Percentiles rank a stretch among this genome's conserved stretches.
Conservation (phyloP, 495 filamentous ascomycete genomes). For the Hyaloscypha bicolor region DNA sequence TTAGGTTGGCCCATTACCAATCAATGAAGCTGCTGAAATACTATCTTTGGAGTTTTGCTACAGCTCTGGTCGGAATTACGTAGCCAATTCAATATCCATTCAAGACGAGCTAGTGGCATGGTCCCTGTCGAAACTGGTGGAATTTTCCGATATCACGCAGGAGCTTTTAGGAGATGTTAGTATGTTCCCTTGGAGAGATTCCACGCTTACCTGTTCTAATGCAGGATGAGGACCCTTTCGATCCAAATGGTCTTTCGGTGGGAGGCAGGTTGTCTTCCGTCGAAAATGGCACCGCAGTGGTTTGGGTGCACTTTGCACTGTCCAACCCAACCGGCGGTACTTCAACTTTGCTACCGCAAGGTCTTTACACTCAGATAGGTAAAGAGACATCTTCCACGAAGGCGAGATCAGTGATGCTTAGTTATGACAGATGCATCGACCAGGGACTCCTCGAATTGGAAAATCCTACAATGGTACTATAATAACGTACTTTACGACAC, state of each 20-base stretch:
- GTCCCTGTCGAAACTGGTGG: background rate
- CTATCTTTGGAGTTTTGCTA: slow-evolving; percentile 45
- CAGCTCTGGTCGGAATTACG: slow-evolving; percentile 37
- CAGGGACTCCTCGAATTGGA: slow-evolving; percentile 48
- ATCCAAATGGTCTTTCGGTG: background rate
- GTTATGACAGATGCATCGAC: slow-evolving; percentile 45
- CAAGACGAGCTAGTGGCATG: background rate
- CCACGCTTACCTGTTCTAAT: background rate
- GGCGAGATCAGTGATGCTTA: background rate
- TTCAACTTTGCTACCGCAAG: slow-evolving; percentile 45
- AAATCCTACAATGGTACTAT: slow-evolving; percentile 50
- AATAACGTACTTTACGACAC: slow-evolving; percentile 51
- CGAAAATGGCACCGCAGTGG: slow-evolving; percentile 34
- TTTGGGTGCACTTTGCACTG: slow-evolving; percentile 37
- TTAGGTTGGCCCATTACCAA: slow-evolving; percentile 46
- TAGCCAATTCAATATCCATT: slow-evolving; percentile 12
- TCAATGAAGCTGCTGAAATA: slow-evolving; percentile 40
- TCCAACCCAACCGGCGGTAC: slow-evolving; percentile 40
- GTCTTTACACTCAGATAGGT: slow-evolving; percentile 38
- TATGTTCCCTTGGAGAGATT: background rate
- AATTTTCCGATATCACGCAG: slow-evolving; percentile 42
- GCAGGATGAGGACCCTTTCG: background rate
- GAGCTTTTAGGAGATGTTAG: slow-evolving; percentile 34
- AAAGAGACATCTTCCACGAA: background rate
- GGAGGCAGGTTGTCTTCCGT: slow-evolving; percentile 30